Evolutionary conservation across 202 grass and related monocot species (phyloP), one percentile per base, ranked within the genome.

Genomic region (Bolboschoenoplectus hybrid): DNA sequence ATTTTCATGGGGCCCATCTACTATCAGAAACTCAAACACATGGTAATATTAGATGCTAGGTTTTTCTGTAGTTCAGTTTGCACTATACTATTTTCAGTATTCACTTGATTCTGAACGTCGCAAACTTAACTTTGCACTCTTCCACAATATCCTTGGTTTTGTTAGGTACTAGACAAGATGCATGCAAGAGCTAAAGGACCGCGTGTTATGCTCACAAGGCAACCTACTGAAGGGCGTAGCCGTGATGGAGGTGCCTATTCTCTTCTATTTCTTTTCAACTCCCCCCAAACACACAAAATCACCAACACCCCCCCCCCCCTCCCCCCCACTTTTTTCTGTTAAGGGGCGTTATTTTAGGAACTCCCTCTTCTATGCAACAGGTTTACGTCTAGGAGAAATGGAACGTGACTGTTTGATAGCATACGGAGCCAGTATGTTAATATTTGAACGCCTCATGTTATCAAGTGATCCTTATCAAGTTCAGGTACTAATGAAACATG

Each of bases 1-100:
- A 88, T 98, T 63, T 98, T 98, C 84, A 98, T 98, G 91, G 96
- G 96, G 64, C 96, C 93, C 85, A 98, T 98, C 82, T 98, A 96
- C 86, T 96, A 96, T 83, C 96, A 96, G 82, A 98, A 98, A 83
- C 84, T 98, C 65, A 98, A 98, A 86, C 96, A 98, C 69, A 98
- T 98, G 96, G 96, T 98, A 90, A 44, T 76, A 82, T 83, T 79
- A 16, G 63, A 44, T 82, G 55, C 26, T 71, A 69, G 63, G 9
- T 80, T 60, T 85, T 14, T 14, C 38, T 86, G 65, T 63, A 60
- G 62, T 53, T 90, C 83, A 72, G 0, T 50, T 80, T 71, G 17
- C 32, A n/a, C 45, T 85, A 36, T 72, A 32, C 8, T 89, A 81
- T 77, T 35, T 26, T 26, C 40, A 58, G 63, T 52, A 55, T 69